phyloP scores from a whole-genome alignment of 208 protist genomes.

The Trichomonas gallinae region DNA sequence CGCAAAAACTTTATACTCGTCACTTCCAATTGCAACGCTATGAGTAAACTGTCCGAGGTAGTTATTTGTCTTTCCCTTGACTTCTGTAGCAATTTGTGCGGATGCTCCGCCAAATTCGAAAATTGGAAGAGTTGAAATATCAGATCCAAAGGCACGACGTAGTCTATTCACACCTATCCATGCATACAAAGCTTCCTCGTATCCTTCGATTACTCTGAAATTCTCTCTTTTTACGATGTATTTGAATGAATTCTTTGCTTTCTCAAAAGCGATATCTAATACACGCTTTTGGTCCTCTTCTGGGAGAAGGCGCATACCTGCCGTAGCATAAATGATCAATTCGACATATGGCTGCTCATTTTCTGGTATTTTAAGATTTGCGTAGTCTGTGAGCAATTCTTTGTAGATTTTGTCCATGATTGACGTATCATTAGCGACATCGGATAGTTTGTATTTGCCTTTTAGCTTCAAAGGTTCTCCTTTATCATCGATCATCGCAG shows the following conservation, averaged over 20 bases:
- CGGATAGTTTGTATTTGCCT: background rate
- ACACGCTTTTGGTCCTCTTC: constrained; percentile 57
- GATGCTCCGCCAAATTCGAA: background rate
- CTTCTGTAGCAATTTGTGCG: background rate
- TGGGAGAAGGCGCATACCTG: constrained; percentile 80
- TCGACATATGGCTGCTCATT: background rate
- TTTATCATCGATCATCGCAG: background rate
- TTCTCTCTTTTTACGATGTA: background rate
- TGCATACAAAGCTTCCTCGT: background rate
- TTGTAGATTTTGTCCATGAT: background rate
- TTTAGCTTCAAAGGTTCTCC: background rate
- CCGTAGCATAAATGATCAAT: background rate
- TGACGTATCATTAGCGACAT: background rate
- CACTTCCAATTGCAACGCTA: background rate
- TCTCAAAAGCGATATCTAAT: constrained; percentile 69
- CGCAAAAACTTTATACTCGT: background rate
- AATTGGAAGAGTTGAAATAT: background rate
- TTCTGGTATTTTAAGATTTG: background rate
- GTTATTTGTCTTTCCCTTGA: background rate
- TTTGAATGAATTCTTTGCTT: background rate
- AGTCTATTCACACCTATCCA: background rate
- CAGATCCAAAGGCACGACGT: background rate
- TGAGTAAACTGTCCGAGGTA: background rate
- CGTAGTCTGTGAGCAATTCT: background rate
- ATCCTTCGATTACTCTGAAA: background rate